These are phyloP conservation scores for Podaxis rugospora DNA, from an alignment of 768 basidiomycete genomes.

Conservation along the genomic window DNA sequence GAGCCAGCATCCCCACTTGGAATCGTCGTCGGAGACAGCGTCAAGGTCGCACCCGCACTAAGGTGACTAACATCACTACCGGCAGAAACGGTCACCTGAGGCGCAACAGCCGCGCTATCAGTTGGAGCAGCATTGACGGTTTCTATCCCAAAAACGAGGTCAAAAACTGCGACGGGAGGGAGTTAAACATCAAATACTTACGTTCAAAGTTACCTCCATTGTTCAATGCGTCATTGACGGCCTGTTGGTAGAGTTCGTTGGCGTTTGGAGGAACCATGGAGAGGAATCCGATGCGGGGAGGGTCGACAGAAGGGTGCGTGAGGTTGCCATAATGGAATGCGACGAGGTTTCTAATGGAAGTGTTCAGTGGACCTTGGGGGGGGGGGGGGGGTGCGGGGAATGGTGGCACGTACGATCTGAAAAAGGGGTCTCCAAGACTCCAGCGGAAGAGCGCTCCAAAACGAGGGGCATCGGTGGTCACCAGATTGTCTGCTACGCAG, in stretches of 20 bases:
- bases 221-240: conserved; percentile 30
- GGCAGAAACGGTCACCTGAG: conserved; percentile 9
- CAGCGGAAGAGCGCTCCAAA: conserved; percentile 55
- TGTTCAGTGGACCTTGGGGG: background rate
- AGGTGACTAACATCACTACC: background rate
- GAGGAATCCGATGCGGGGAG: conserved; percentile 62
- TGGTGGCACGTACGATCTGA: conserved; percentile 54
- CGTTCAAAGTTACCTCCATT: conserved; percentile 37
- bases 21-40: background rate
- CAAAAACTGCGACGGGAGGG: background rate
- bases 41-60: background rate
- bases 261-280: conserved; percentile 60
- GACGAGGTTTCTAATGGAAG: conserved; percentile 43
- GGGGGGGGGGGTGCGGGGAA: background rate
- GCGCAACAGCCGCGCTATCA: conserved; percentile 22
- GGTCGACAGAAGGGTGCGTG: conserved; percentile 60
- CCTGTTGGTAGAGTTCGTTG: conserved; percentile 28
- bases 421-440: conserved; percentile 70
- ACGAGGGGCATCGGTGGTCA: conserved; percentile 55
- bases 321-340: conserved; percentile 73
- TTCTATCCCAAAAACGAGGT: conserved; percentile 14
- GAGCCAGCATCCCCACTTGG: background rate
- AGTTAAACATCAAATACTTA: conserved; percentile 14
- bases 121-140: conserved; percentile 33
- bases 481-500: conserved; percentile 54